Conservation (phyloP, 2,329 filamentous ascomycete species). For the Fusarium sp. region DNA sequence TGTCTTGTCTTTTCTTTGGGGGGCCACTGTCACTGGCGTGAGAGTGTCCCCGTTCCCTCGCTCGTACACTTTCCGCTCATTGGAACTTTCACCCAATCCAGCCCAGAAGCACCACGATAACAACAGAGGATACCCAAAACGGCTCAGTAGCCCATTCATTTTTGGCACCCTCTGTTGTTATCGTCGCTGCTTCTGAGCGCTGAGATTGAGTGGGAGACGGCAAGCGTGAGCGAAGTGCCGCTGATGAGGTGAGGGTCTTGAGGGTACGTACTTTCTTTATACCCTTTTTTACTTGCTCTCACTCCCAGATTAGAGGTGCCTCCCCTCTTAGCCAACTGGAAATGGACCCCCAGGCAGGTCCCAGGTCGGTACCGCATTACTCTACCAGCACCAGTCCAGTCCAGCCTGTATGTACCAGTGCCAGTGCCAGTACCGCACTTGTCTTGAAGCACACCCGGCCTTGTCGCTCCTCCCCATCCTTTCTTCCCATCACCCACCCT, state of each 20-base stretch:
- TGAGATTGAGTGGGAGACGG: constrained; percentile 31
- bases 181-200: constrained; percentile 6
- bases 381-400: constrained; percentile 3
- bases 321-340: constrained; percentile 43
- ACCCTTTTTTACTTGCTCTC: constrained; percentile 17
- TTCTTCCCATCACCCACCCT: constrained; percentile 49
- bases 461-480: constrained; percentile 53
- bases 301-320: constrained; percentile 18
- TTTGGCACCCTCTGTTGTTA: constrained; percentile 29
- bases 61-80: constrained; percentile 19
- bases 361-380: constrained; percentile 41
- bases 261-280: constrained; percentile 45
- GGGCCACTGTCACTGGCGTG: constrained; percentile 16
- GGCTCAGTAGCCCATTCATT: constrained; percentile 36
- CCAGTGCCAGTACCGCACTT: constrained; percentile 42
- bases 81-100: constrained; percentile 22
- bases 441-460: constrained; percentile 47
- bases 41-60: constrained; percentile 23
- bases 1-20: constrained; percentile 39
- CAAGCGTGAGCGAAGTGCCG: constrained; percentile 38
- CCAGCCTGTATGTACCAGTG: too few species aligned
- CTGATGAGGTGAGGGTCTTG: constrained; percentile 33
- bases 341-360: constrained; percentile 42
- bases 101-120: constrained; percentile 33
- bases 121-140: constrained; percentile 24